These are phyloP conservation scores for Trichoderma gamsii DNA, from an alignment of 495 filamentous ascomycete genomes.

Conservation along the genomic window DNA sequence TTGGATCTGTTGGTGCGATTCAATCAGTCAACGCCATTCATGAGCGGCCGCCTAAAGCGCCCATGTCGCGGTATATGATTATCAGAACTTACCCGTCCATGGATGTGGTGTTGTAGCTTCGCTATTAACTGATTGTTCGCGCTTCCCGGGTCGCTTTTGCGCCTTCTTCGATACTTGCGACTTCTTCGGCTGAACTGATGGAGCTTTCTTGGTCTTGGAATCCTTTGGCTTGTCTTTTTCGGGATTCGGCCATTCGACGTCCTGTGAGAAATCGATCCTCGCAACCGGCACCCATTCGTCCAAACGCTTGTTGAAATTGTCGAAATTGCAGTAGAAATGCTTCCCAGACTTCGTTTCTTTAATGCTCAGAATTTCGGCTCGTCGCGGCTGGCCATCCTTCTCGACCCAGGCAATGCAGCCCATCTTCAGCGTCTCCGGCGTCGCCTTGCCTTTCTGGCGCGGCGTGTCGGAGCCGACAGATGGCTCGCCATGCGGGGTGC, in stretches of 20 bases:
- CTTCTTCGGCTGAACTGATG: slow-evolving; percentile 37
- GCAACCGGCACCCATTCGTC: slow-evolving; percentile 88
- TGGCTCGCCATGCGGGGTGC: slow-evolving; percentile 34
- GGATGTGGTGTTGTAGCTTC: slow-evolving; percentile 43
- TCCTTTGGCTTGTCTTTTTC: slow-evolving; percentile 54
- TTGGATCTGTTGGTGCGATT: slow-evolving; percentile 22
- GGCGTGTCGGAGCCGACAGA: slow-evolving; percentile 45
- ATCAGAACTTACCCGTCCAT: slow-evolving; percentile 26
- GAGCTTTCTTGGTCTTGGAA: slow-evolving; percentile 40
- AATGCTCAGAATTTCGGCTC: slow-evolving; percentile 90
- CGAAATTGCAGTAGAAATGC: slow-evolving; percentile 94
- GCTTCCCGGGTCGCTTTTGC: slow-evolving; percentile 49
- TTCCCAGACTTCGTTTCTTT: slow-evolving; percentile 74
- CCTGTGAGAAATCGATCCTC: slow-evolving; percentile 69
- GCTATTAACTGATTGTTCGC: slow-evolving; percentile 42
- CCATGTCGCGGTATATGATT: neutral
- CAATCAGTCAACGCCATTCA: too few relatives aligned
- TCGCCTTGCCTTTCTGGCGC: slow-evolving; percentile 68
- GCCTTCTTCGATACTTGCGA: slow-evolving; percentile 41
- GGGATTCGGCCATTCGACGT: slow-evolving; percentile 52
- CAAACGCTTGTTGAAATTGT: slow-evolving; percentile 98
- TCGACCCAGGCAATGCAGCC: slow-evolving; percentile 47
- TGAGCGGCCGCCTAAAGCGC: neutral
- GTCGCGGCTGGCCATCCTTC: slow-evolving; percentile 73
- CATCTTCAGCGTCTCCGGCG: slow-evolving; percentile 61